Conservation (phyloP, 208 protist species). For the Crithidia sp. region DNA sequence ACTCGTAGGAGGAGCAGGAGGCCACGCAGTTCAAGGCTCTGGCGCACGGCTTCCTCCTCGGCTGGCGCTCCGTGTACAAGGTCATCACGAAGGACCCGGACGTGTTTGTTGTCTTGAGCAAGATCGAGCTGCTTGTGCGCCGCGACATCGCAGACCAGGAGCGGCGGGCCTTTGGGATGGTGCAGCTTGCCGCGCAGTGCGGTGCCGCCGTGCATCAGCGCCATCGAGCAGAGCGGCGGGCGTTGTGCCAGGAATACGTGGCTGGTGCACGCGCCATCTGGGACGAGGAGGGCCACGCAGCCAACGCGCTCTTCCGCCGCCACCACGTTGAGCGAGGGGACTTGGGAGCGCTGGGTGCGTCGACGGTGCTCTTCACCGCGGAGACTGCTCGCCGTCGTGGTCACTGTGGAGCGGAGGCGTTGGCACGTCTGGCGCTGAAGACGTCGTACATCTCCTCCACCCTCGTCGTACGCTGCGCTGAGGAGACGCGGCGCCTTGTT, state of each 20-base stretch:
- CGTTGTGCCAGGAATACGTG: slow-evolving; percentile 46
- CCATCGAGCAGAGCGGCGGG: slow-evolving; percentile 19
- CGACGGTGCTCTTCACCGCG: slow-evolving; percentile 16
- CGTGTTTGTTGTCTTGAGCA: slow-evolving; percentile 38
- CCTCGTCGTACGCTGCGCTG: not conserved
- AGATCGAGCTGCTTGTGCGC: slow-evolving; percentile 66
- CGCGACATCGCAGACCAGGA: slow-evolving; percentile 61
- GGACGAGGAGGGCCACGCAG: slow-evolving; percentile 40
- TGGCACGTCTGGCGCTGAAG: slow-evolving; percentile 21
- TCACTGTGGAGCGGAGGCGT: slow-evolving; percentile 30
- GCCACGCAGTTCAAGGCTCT: slow-evolving; percentile 39
- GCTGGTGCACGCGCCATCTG: slow-evolving; percentile 41
- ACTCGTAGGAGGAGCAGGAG: slow-evolving; percentile 58
- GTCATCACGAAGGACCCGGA: slow-evolving; percentile 34
- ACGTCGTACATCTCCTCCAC: slow-evolving; percentile 6
- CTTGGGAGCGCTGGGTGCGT: not conserved
- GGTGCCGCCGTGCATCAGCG: slow-evolving; percentile 8
- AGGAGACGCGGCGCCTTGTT: not conserved
- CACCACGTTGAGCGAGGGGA: slow-evolving; percentile 12
- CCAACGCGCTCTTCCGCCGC: slow-evolving; percentile 18
- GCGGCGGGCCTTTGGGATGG: slow-evolving; percentile 39
- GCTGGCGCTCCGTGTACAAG: slow-evolving; percentile 65
- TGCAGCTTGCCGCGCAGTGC: slow-evolving; percentile 27
- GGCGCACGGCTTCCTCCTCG: slow-evolving; percentile 42
- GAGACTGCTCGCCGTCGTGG: slow-evolving; percentile 12